Evolutionary conservation across 208 protist genomes (phyloP), one percentile per base, ranked within the genome.

Genomic region (Trypanosoma mega): DNA sequence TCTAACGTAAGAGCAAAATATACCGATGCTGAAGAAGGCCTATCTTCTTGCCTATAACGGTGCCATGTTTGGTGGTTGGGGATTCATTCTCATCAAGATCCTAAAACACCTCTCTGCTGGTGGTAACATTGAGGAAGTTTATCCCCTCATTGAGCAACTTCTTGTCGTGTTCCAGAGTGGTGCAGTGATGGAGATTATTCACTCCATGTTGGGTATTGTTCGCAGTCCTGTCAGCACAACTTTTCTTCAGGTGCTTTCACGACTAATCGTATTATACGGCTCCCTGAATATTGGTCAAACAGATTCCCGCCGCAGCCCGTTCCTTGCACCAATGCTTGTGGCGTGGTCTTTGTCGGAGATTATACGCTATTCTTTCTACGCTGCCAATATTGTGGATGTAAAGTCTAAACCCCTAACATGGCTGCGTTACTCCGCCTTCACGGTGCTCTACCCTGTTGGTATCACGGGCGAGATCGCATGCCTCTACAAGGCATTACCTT

Each of bases 351-450:
- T 88, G 12, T 87, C 82, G 37, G 92, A 97, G 68, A 59, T 96
- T 31, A 86, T 97, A 53, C 88, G 92, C 43, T 97, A 97, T 72
- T 68, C 75, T 47, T 97, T 84, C 74, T 97, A 97, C 73, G 57
- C 59, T 20, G 18, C 82, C 18, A 92, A 83, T 56, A 61, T 93
- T 36, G 2, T 85, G 41, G 60, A 76, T 11, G 24, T 47, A 30
- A 80, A 78, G 59, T 0, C 33, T 37, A 48, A 70, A n/a, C 44
- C 64, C 8, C 56, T 96, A 48, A 85, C 85, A 21, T 97, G 88
- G 88, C 70, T 95, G 56, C 81, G 92, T 26, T 97, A 97, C 74
- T 88, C 89, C 9, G 80, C 78, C 27, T 97, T 97, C 50, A 89
- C 84, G 65, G 71, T 96, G 7, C 78, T 97, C 20, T 97, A 97